These are phyloP conservation scores for Emmonsia crescens DNA, from an alignment of 2,329 filamentous ascomycete species.

Conservation along the genomic window DNA sequence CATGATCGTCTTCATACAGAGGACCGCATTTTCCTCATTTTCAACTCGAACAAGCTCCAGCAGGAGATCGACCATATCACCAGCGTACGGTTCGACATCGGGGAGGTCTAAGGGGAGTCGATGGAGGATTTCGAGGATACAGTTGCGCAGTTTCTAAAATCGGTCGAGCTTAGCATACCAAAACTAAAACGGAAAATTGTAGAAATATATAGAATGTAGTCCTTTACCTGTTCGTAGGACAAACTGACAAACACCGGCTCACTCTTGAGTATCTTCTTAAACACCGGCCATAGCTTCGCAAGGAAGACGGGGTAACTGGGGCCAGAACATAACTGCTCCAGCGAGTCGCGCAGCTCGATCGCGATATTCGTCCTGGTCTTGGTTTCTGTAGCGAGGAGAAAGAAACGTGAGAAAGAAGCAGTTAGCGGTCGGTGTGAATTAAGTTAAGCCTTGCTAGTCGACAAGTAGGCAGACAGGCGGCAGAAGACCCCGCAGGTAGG, in stretches of 20 bases:
- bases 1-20: slow-evolving; percentile 96
- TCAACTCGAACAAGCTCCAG: slow-evolving; percentile 82
- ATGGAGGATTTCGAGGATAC: slow-evolving; percentile 87
- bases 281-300: slow-evolving; percentile 77
- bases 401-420: background rate
- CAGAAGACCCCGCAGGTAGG: background rate
- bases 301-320: slow-evolving; percentile 71
- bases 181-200: background rate
- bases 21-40: slow-evolving; percentile 97
- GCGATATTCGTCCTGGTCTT: slow-evolving; percentile 74
- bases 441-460: background rate
- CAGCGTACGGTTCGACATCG: slow-evolving; percentile 81
- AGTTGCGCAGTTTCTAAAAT: slow-evolving; percentile 72
- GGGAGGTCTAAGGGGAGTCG: slow-evolving; percentile 64
- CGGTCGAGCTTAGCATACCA: background rate
- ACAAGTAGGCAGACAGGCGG: background rate
- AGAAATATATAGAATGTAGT: background rate
- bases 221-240: slow-evolving; percentile 71
- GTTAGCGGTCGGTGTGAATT: background rate
- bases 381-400: slow-evolving; percentile 47
- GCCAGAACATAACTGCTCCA: slow-evolving; percentile 72
- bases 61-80: slow-evolving; percentile 78
- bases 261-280: slow-evolving; percentile 73
- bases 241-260: slow-evolving; percentile 85
- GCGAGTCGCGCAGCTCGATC: slow-evolving; percentile 75